These are phyloP conservation scores for Penicillium sp. DNA, from an alignment of 2,329 filamentous ascomycete species.

Conservation along the genomic window DNA sequence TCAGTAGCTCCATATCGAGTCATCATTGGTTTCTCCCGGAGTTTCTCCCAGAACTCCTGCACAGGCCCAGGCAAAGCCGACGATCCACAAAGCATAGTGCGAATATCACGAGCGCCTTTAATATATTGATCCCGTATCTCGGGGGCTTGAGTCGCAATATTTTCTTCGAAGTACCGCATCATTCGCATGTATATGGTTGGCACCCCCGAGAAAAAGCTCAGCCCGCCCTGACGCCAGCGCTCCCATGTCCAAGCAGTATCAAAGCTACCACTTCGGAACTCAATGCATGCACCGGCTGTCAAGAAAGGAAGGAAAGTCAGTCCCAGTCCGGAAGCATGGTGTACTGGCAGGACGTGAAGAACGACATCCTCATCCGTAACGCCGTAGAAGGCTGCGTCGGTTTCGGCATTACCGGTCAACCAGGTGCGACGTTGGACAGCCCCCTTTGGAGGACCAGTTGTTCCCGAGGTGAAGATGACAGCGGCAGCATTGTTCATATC, in stretches of 20 bases:
- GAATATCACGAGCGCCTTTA: slow-evolving; percentile 32
- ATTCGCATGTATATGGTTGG: slow-evolving; percentile 52
- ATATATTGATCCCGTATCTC: slow-evolving; percentile 39
- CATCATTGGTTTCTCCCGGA: slow-evolving; percentile 34
- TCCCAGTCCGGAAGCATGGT: slow-evolving; percentile 47
- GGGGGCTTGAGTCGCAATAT: slow-evolving; percentile 27
- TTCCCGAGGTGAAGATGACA: slow-evolving; percentile 42
- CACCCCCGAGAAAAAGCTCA: slow-evolving; percentile 50
- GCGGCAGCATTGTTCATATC: slow-evolving; percentile 34
- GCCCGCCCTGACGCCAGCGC: slow-evolving; percentile 40
- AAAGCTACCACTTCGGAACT: slow-evolving; percentile 47
- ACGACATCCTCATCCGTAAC: slow-evolving; percentile 34
- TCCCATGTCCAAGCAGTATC: slow-evolving; percentile 46
- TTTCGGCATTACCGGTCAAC: slow-evolving; percentile 23
- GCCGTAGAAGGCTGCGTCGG: slow-evolving; percentile 38
- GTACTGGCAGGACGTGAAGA: slow-evolving; percentile 49
- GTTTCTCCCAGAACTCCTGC: slow-evolving; percentile 49
- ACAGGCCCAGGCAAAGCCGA: slow-evolving; percentile 52
- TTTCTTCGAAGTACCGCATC: slow-evolving; percentile 42
- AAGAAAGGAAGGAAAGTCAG: slow-evolving; percentile 48
- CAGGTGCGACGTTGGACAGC: slow-evolving; percentile 42
- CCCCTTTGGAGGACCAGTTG: slow-evolving; percentile 38
- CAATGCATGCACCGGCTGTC: slow-evolving; percentile 45
- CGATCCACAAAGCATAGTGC: slow-evolving; percentile 38
- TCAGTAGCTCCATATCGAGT: slow-evolving; percentile 49